Base-by-base conservation (phyloP, 2,329 filamentous ascomycete species). In the Phaeoacremonium minimum region DNA sequence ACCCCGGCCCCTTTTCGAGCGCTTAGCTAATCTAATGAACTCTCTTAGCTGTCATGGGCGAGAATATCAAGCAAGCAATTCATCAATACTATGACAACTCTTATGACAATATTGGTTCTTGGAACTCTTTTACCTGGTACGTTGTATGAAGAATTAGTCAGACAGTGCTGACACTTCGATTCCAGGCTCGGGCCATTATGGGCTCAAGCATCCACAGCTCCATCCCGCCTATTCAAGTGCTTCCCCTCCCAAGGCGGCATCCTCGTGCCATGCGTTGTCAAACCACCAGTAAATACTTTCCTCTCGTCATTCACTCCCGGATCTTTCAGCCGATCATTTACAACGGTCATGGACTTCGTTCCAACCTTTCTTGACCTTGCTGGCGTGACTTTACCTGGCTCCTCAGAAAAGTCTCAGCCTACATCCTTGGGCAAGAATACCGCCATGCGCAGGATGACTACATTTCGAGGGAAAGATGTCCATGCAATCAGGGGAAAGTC, bases 101-200 rank as follows among this genome's bases (percentile, higher is more conserved):
- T n/a, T 46, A 56, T 14, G 56, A 57, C 4, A 61, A 63, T 37
- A 51, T 61, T 29, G 58, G 58, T 5, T 38, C 40, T 6, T 43
- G 37, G n/a, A 52, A 62, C 38, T 55, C 48, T 6, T 63, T 52
- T 36, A 45, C 57, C 4, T 63, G 59, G 59, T 62, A 15, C n/a
- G n/a, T n/a, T n/a, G n/a, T n/a, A n/a, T n/a, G n/a, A n/a, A n/a
- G n/a, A n/a, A n/a, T n/a, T n/a, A n/a, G n/a, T n/a, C n/a, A n/a
- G n/a, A n/a, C n/a, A n/a, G n/a, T n/a, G n/a, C n/a, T n/a, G n/a
- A n/a, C n/a, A n/a, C n/a, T n/a, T n/a, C n/a, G n/a, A n/a, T n/a
- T n/a, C n/a, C n/a, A n/a, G n/a, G n/a, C n/a, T n/a, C n/a, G n/a
- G n/a, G n/a, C n/a, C n/a, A n/a, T n/a, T n/a, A n/a, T n/a, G n/a